Evolutionary conservation across 768 basidiomycete species (phyloP).

Genomic region (Russula emetica): DNA sequence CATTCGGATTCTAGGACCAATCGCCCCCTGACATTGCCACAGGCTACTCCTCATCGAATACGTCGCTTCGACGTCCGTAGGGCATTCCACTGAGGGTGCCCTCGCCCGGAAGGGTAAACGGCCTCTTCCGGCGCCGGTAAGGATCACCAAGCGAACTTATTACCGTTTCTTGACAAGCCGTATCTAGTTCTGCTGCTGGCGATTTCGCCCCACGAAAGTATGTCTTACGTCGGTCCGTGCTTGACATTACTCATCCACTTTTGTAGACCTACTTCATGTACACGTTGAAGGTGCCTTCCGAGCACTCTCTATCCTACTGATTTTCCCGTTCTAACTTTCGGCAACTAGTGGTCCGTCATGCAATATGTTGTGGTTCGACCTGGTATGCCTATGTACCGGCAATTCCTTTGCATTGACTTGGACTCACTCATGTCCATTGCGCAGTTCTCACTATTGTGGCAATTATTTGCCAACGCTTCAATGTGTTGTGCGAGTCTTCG

Average conservation of each 20-base stretch:
- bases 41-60: conserved; percentile 82
- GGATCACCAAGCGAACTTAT: conserved; percentile 32
- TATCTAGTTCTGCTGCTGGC: conserved; percentile 70
- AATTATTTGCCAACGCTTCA: conserved; percentile 67
- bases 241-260: conserved; percentile 20
- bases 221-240: neutral
- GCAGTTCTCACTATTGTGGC: conserved; percentile 64
- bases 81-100: conserved; percentile 59
- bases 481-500: conserved; percentile 64
- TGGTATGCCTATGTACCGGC: conserved; percentile 31
- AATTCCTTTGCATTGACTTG: neutral
- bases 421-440: conserved; percentile 4
- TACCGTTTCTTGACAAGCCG: neutral
- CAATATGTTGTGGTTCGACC: conserved; percentile 82
- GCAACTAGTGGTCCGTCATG: conserved; percentile 70
- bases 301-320: conserved; percentile 3
- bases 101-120: conserved; percentile 77
- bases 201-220: conserved; percentile 78
- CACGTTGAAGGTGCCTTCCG: conserved; percentile 61
- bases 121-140: conserved; percentile 62
- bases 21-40: neutral
- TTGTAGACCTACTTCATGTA: conserved; percentile 82
- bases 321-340: conserved; percentile 4
- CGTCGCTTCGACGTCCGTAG: conserved; percentile 65
- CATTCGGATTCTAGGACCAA: neutral